Evolutionary conservation across 2,329 filamentous ascomycete genomes (phyloP), one percentile per base, ranked within the genome.

Genomic region (Reticulascus tulasneorum): DNA sequence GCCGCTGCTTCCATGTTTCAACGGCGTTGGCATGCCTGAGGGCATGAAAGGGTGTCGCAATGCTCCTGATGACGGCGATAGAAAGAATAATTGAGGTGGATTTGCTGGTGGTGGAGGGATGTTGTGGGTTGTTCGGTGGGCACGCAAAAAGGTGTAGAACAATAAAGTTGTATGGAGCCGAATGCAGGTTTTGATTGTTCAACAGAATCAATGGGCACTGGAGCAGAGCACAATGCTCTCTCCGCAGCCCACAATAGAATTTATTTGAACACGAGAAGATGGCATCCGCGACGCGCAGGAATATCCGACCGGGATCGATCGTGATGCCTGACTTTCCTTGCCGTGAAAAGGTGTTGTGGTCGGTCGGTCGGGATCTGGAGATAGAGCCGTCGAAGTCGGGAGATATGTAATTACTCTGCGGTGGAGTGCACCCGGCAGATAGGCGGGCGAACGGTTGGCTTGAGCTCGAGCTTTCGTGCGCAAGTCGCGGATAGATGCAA

Each of bases 1-100:
- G 67, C 69, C 66, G 71, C 71, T 66, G 66, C 71, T 67, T 77
- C 74, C 74, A 78, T 78, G 60, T 61, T 71, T 64, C 56, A 51
- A 52, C 51, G 56, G 53, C 41, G 36, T 38, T 45, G 30, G 44
- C 44, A 47, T 47, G 39, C 44, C 44, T 36, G 39, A 33, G 33
- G 39, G 39, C 36, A 42, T 42, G 39, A 25, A 40, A 23, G 29
- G 21, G 18, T 20, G 17, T 40, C 39, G 39, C 39, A 33, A 23
- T 17, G 29, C 32, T 31, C 31, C 36, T 37, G 36, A 33, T 21
- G 21, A 12, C 20, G 25, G 32, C 36, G 39, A 35, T 23, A 28
- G 23, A 29, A 21, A 22, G 25, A 15, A 24, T 16, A 16, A 18
- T 15, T n/a, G 27, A 28, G 12, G 23, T 19, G 27, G 17, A 38